phyloP scores from a whole-genome alignment of 306 rosid species.

The Gynostemma pentaphyllum region DNA sequence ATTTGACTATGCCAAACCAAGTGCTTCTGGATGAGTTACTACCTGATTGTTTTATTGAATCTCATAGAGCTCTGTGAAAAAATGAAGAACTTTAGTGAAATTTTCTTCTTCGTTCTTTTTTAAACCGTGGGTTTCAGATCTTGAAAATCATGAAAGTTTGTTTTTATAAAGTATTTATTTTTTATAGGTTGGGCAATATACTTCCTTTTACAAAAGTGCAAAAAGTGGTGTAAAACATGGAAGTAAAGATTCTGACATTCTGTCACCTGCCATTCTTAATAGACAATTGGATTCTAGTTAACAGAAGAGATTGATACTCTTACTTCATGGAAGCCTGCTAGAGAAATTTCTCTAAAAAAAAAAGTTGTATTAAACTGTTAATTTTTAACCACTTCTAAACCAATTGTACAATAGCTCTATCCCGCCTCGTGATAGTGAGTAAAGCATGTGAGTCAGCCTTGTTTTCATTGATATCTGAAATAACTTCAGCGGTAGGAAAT shows the following conservation, averaged over 20 bases:
- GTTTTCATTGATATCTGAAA: neutral
- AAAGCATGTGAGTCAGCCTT: neutral
- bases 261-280: neutral
- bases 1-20: too few species aligned
- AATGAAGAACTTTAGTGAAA: neutral
- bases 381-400: neutral
- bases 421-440: neutral
- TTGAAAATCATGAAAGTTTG: neutral
- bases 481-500: neutral
- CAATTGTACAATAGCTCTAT: neutral
- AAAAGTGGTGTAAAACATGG: neutral
- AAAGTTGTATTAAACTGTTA: neutral
- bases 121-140: neutral
- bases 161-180: neutral
- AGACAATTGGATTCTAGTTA: neutral
- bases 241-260: neutral
- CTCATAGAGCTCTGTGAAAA: neutral
- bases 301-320: neutral
- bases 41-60: neutral
- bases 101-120: neutral
- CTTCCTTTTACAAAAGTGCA: neutral
- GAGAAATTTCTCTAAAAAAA: neutral
- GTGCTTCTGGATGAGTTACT: too few species aligned
- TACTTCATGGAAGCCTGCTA: neutral
- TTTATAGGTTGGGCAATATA: neutral